Evolutionary conservation across 2,329 filamentous ascomycete species (phyloP).

Genomic region (Thielaviopsis ethacetica): DNA sequence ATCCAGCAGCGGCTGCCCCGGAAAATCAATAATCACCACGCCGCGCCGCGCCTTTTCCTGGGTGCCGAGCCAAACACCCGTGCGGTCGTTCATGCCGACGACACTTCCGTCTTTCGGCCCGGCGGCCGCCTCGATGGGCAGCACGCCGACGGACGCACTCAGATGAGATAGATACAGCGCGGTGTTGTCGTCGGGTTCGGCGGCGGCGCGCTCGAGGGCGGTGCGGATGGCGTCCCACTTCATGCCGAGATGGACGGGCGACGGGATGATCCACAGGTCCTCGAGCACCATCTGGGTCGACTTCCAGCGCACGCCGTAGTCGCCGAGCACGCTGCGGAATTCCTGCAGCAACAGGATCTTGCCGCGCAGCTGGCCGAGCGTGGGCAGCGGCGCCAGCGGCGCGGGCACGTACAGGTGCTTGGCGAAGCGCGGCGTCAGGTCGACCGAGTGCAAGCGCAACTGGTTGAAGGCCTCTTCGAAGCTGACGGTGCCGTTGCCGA

Average conservation of each 20-base stretch:
- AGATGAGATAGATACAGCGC: slow-evolving; percentile 31
- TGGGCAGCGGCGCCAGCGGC: slow-evolving; percentile 21
- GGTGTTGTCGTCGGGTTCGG: slow-evolving; percentile 19
- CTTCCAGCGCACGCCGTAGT: slow-evolving; percentile 30
- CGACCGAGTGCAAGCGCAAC: slow-evolving; percentile 19
- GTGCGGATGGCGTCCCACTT: slow-evolving; percentile 30
- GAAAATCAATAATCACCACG: slow-evolving; percentile 33
- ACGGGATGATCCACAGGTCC: slow-evolving; percentile 29
- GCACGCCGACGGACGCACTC: slow-evolving; percentile 30
- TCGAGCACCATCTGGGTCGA: slow-evolving; percentile 29
- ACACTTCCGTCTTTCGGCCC: slow-evolving; percentile 26
- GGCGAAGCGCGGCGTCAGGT: slow-evolving; percentile 18
- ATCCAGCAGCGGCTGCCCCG: slow-evolving; percentile 26
- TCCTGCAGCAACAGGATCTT: slow-evolving; percentile 32
- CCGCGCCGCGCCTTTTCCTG: slow-evolving; percentile 21
- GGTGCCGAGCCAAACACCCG: slow-evolving; percentile 26
- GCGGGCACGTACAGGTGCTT: slow-evolving; percentile 23
- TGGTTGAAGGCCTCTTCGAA: slow-evolving; percentile 32
- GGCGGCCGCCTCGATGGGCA: slow-evolving; percentile 33
- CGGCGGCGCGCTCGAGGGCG: slow-evolving; percentile 24
- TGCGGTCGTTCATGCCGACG: slow-evolving; percentile 33
- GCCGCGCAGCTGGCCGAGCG: slow-evolving; percentile 28
- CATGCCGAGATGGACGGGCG: slow-evolving; percentile 25
- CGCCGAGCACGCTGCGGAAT: slow-evolving; percentile 20
- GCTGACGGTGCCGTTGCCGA: slow-evolving; percentile 19